Conservation (phyloP, 257 asterid species). For the Ilex asprella region DNA sequence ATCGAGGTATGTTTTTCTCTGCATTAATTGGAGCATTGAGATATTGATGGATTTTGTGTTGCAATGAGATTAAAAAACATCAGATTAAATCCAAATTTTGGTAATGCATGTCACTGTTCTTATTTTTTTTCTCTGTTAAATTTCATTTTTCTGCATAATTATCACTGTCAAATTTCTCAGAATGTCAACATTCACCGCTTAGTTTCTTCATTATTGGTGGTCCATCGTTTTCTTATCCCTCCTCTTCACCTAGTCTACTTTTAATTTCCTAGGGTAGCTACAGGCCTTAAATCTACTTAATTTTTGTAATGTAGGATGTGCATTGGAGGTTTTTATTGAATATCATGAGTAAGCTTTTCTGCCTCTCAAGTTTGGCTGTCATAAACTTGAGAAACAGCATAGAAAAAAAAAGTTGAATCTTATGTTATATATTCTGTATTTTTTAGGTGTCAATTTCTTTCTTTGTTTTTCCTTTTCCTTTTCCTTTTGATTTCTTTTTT, state of each 20-base stretch:
- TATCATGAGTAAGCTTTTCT: slow-evolving; percentile 6
- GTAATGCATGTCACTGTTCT: slow-evolving; percentile 3
- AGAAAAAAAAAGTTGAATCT: not conserved
- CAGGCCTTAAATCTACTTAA: slow-evolving; percentile 19
- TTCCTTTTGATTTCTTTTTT: too few species aligned
- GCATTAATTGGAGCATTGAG: too few species aligned
- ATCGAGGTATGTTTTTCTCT: too few species aligned
- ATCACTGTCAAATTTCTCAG: slow-evolving; percentile 25
- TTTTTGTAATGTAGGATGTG: slow-evolving; percentile 21
- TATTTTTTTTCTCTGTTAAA: not conserved
- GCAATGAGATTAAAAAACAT: slow-evolving; percentile 2
- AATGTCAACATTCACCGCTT: slow-evolving; percentile 36
- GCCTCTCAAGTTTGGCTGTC: slow-evolving; percentile 5
- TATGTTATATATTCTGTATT: slow-evolving; percentile 13
- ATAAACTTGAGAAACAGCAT: not conserved
- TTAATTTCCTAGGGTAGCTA: slow-evolving; percentile 24
- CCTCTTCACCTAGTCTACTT: slow-evolving; percentile 16
- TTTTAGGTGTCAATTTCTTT: not conserved
- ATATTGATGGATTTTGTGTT: not conserved
- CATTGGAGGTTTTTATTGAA: slow-evolving; percentile 16
- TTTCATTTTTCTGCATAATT: slow-evolving; percentile 8
- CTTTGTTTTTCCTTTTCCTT: too few species aligned
- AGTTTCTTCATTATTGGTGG: slow-evolving; percentile 36
- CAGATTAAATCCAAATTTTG: slow-evolving; percentile 8
- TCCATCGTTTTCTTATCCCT: slow-evolving; percentile 41